phyloP scores from a whole-genome alignment of 2,329 filamentous ascomycete species.

The Fusarium algeriense region DNA sequence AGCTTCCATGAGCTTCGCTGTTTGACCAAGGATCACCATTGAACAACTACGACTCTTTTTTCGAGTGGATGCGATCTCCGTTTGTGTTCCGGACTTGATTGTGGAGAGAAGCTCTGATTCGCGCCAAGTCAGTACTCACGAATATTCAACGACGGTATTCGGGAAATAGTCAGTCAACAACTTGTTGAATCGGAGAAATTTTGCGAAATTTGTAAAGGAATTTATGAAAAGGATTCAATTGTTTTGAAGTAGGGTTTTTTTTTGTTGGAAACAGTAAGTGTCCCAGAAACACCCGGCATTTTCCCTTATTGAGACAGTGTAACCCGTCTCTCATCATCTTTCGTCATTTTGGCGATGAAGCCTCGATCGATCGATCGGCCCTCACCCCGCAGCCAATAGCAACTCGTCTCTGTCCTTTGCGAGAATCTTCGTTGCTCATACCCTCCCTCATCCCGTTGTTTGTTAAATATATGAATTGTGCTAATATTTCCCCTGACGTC shows the following conservation, averaged over 20 bases:
- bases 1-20: slow-evolving; percentile 5
- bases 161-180: background rate
- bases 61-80: slow-evolving; percentile 11
- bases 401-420: background rate
- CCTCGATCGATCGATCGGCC: slow-evolving; percentile 53
- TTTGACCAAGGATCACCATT: background rate
- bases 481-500: slow-evolving; percentile 26
- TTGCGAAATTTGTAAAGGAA: background rate
- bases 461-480: slow-evolving; percentile 2
- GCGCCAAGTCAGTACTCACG: slow-evolving; percentile 5
- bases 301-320: slow-evolving; percentile 19
- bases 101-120: slow-evolving; percentile 20
- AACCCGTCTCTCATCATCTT: slow-evolving; percentile 28
- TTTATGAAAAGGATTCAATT: background rate
- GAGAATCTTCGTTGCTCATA: slow-evolving; percentile 24
- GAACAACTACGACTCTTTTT: background rate
- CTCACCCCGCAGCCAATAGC: slow-evolving; percentile 43
- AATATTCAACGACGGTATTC: background rate
- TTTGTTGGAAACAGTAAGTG: slow-evolving; percentile 24
- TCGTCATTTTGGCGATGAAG: slow-evolving; percentile 44
- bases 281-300: slow-evolving; percentile 20
- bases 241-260: slow-evolving; percentile 10
- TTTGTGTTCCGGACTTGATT: slow-evolving; percentile 12
- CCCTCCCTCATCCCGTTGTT: slow-evolving; percentile 1
- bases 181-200: slow-evolving; percentile 1